Evolutionary conservation across 2,329 filamentous ascomycete genomes (phyloP).

Genomic region (Bretziella fagacearum): DNA sequence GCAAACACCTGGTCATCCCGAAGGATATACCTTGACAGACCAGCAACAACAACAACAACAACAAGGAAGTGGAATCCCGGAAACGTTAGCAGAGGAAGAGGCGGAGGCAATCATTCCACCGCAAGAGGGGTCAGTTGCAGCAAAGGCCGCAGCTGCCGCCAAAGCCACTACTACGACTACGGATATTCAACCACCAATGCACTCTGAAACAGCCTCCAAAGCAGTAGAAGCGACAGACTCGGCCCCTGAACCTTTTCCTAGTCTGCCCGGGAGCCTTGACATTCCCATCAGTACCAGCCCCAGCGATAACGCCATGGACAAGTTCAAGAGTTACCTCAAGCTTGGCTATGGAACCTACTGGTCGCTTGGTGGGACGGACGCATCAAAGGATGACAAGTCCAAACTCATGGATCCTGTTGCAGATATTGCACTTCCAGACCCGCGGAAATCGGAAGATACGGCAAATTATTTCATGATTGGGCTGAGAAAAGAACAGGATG

Average conservation of each 20-base stretch:
- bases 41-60: too few species aligned
- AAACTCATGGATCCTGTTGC: background rate
- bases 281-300: conserved; percentile 1
- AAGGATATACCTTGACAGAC: background rate
- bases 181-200: background rate
- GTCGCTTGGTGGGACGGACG: conserved; percentile 20
- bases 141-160: background rate
- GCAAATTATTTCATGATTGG: conserved; percentile 47
- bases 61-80: background rate
- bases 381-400: conserved; percentile 6
- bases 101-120: background rate
- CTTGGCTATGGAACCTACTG: conserved; percentile 52
- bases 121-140: background rate
- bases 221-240: background rate
- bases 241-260: conserved; percentile 3
- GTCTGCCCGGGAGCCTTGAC: background rate
- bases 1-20: background rate
- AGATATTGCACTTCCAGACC: conserved; percentile 6
- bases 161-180: background rate
- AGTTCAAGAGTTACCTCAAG: conserved; percentile 47
- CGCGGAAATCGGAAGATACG: conserved; percentile 14
- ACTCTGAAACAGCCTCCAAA: background rate
- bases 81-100: background rate
- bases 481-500: conserved; percentile 46
- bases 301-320: conserved; percentile 31